A percentile compares a stretch with the other conserved stretches of the same genome.
Conservation (phyloP, 2,329 filamentous ascomycete species). For the Zymoseptoria brevis region DNA sequence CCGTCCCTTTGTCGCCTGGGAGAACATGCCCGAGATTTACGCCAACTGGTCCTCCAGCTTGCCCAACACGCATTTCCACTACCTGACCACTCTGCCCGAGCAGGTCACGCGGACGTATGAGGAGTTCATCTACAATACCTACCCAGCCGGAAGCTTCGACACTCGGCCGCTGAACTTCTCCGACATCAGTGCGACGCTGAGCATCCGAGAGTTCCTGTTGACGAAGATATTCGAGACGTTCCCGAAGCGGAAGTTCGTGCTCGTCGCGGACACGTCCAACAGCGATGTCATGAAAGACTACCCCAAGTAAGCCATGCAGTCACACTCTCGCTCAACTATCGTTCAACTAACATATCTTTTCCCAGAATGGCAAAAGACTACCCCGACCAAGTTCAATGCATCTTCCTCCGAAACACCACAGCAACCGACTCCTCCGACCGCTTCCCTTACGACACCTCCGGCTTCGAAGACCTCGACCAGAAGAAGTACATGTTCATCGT, state of each 20-base stretch:
- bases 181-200: constrained; percentile 63
- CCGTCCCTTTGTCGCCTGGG: constrained; percentile 60
- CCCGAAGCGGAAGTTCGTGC: constrained; percentile 65
- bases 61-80: constrained; percentile 68
- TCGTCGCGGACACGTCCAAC: constrained; percentile 70
- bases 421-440: constrained; percentile 58
- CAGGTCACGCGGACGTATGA: constrained; percentile 72
- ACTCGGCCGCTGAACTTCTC: constrained; percentile 72
- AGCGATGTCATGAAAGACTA: constrained; percentile 62
- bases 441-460: constrained; percentile 68
- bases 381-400: constrained; percentile 67
- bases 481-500: constrained; percentile 73
- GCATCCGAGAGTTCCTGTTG: constrained; percentile 62
- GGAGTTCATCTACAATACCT: constrained; percentile 69
- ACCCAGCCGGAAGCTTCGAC: constrained; percentile 70
- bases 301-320: constrained; percentile 9
- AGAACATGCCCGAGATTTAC: constrained; percentile 74
- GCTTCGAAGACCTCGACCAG: constrained; percentile 60
- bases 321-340: neutral
- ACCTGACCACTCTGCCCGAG: constrained; percentile 72
- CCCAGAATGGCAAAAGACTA: constrained; percentile 51
- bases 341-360: neutral
- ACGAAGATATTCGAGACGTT: constrained; percentile 67
- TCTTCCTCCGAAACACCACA: constrained; percentile 66
- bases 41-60: constrained; percentile 64